Evolutionary conservation across 2,329 filamentous ascomycete genomes (phyloP).

Genomic region (Eurotiales sp.): DNA sequence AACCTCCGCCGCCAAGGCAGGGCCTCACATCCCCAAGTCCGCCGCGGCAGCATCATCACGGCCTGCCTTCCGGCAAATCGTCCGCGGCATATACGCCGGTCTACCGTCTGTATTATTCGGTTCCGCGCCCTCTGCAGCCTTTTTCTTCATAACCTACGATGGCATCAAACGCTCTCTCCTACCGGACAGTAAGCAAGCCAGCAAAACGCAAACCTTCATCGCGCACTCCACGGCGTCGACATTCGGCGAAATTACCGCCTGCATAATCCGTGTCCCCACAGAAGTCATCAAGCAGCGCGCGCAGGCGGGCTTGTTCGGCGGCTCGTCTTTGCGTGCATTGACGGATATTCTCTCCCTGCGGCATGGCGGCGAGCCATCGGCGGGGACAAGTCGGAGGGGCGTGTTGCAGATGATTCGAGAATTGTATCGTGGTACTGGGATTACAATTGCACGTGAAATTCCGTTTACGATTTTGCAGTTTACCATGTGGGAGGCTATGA

Average conservation of each 20-base stretch:
- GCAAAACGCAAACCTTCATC: slow-evolving; percentile 36
- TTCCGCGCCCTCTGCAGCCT: slow-evolving; percentile 86
- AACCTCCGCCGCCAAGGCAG: slow-evolving; percentile 21
- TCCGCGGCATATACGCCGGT: slow-evolving; percentile 88
- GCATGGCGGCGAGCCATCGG: slow-evolving; percentile 33
- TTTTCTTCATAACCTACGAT: slow-evolving; percentile 97
- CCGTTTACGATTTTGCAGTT: slow-evolving; percentile 98
- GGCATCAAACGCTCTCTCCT: slow-evolving; percentile 59
- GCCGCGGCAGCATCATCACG: no score
- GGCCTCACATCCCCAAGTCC: slow-evolving; percentile 38
- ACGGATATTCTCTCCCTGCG: slow-evolving; percentile 61
- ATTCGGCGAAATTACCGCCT: slow-evolving; percentile 85
- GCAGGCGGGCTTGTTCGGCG: slow-evolving; percentile 78
- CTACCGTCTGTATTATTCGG: slow-evolving; percentile 86
- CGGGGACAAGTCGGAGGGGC: slow-evolving; percentile 35
- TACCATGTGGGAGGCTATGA: slow-evolving; percentile 92
- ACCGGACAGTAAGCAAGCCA: slow-evolving; percentile 16
- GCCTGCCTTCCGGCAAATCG: slow-evolving; percentile 70
- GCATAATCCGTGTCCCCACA: slow-evolving; percentile 85
- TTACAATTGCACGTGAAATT: slow-evolving; percentile 92
- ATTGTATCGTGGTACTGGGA: slow-evolving; percentile 85
- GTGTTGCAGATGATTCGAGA: slow-evolving; percentile 66
- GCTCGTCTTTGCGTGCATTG: slow-evolving; percentile 64
- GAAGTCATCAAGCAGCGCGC: slow-evolving; percentile 97
- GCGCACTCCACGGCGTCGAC: slow-evolving; percentile 82